These are phyloP conservation scores for Eimeria falciformis DNA, from an alignment of 169 alveolate genomes.

Conservation along the genomic window DNA sequence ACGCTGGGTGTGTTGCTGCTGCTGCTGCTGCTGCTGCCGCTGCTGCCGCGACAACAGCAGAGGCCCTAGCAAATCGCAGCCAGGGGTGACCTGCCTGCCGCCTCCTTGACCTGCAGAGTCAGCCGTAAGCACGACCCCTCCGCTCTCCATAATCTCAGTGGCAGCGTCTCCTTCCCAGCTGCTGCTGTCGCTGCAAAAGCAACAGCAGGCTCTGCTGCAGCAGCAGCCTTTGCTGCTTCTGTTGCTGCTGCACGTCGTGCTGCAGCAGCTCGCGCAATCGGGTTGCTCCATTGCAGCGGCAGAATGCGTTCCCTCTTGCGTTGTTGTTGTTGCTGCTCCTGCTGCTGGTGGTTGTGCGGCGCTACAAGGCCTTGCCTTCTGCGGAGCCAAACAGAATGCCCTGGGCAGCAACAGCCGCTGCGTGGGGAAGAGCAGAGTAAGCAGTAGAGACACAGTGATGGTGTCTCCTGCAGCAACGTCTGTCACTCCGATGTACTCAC, in stretches of 20 bases:
- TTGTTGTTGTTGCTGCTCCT: not conserved
- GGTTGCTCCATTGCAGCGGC: not conserved
- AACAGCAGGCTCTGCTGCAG: conserved; percentile 8
- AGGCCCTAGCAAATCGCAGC: not conserved
- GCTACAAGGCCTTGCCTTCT: not conserved
- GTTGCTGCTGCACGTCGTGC: conserved; percentile 2
- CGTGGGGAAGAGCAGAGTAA: conserved; percentile 16
- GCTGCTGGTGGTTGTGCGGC: not conserved
- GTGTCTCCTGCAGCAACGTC: conserved; percentile 21
- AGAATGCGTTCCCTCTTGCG: not conserved
- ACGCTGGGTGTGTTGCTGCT: no score
- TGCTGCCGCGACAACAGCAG: conserved; percentile 34
- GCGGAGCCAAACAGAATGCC: not conserved
- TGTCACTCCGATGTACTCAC: conserved; percentile 33
- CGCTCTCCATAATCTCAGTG: not conserved
- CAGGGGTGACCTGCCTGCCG: not conserved
- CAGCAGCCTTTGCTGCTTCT: conserved; percentile 25
- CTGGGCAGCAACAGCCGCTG: conserved; percentile 19
- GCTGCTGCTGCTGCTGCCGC: not conserved
- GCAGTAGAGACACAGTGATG: not conserved
- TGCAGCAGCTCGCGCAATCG: not conserved
- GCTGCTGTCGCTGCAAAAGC: conserved; percentile 8
- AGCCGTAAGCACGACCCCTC: not conserved
- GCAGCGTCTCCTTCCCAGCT: not conserved
- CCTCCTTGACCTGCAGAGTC: not conserved